Percentiles rank a stretch among this genome's conserved stretches.
phyloP scores from a whole-genome alignment of 805 yeast species.

The Lipomyces sp. region DNA sequence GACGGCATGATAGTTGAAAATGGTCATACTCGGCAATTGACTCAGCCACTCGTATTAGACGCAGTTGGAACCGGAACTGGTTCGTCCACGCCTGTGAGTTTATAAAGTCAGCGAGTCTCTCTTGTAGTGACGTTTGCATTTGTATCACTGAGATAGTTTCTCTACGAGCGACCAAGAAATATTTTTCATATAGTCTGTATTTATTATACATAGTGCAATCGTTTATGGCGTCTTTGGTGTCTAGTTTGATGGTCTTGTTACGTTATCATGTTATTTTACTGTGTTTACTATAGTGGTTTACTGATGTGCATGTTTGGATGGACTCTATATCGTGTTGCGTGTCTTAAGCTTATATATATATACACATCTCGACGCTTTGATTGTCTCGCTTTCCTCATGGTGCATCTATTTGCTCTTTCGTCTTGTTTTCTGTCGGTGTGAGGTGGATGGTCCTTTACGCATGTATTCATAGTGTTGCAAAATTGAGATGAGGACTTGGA shows the following conservation, averaged over 20 bases:
- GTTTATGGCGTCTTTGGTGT: slow-evolving; percentile 1
- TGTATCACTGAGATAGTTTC: not conserved
- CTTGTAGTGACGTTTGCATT: not conserved
- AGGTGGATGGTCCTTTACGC: not conserved
- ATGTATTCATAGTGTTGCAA: not conserved
- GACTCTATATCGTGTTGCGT: not conserved
- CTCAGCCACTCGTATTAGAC: not conserved
- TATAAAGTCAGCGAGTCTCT: not conserved
- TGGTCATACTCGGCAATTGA: not conserved
- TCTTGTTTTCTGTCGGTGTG: not conserved
- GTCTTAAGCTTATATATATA: not conserved
- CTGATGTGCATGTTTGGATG: not conserved
- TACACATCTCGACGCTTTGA: not conserved
- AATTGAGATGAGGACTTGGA: not conserved
- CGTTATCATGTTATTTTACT: not conserved
- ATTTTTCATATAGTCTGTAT: not conserved
- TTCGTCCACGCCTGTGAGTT: not conserved
- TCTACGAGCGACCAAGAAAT: not conserved
- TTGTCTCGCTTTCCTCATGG: not conserved
- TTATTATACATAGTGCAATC: not conserved
- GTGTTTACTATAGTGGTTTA: not conserved
- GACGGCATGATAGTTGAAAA: slow-evolving; percentile 31
- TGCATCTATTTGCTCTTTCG: not conserved
- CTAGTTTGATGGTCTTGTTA: not conserved
- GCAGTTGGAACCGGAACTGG: not conserved